A percentile compares a stretch with the other conserved stretches of the same genome.
These are phyloP conservation scores for Angomonas deanei DNA, from an alignment of 208 protist species.

Conservation along the genomic window DNA sequence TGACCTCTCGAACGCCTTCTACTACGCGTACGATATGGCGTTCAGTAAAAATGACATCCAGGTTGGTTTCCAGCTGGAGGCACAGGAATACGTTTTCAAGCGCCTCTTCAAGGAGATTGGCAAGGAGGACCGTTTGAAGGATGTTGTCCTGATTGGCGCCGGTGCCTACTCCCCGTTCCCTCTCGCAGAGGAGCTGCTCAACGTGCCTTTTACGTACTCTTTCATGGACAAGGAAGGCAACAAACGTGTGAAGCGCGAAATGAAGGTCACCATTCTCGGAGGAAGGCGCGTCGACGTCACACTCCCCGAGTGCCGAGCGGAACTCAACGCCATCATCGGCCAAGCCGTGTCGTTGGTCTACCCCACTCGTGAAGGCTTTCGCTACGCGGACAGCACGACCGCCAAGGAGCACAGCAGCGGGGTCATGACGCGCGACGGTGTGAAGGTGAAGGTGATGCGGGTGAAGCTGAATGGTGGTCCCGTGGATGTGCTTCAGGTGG, in stretches of 20 bases:
- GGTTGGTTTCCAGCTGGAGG: neutral
- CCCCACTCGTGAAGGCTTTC: conserved; percentile 12
- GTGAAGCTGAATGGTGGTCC: neutral
- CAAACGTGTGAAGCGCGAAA: neutral
- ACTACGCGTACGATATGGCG: neutral
- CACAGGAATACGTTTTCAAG: neutral
- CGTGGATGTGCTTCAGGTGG: conserved; percentile 32
- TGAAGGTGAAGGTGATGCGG: conserved; percentile 20
- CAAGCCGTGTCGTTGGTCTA: conserved; percentile 14
- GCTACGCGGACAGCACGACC: conserved; percentile 18
- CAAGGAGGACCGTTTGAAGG: neutral
- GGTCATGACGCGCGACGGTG: conserved; percentile 26
- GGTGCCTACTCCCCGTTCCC: neutral
- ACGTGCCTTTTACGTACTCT: neutral
- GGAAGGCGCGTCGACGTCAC: conserved; percentile 12
- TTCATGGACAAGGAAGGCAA: neutral
- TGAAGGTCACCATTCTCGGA: conserved; percentile 11
- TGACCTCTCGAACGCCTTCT: neutral
- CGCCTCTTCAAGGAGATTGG: neutral
- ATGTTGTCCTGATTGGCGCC: neutral
- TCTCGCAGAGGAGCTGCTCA: neutral
- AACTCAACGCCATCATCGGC: conserved; percentile 24
- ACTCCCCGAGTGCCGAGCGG: conserved; percentile 14
- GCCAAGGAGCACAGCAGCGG: conserved; percentile 4
- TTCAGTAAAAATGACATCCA: neutral